Evolutionary conservation across 2,329 filamentous ascomycete genomes (phyloP).

Genomic region (Grosmannia penicillata): DNA sequence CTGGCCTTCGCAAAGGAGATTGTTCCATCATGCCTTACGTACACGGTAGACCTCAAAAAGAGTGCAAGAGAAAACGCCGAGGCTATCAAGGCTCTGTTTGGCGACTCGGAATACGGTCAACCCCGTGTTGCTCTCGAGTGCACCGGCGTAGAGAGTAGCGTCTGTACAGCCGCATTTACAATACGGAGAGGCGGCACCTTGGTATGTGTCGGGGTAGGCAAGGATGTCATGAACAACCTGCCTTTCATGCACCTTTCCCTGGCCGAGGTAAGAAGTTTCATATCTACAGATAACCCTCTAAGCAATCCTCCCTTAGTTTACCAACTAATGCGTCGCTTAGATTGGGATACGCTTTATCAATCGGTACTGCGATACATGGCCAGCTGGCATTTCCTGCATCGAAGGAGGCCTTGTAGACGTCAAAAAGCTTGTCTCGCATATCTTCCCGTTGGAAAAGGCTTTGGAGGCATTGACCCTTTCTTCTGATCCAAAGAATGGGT

Average conservation of each 20-base stretch:
- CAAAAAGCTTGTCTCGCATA: constrained; percentile 47
- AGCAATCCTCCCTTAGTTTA: background rate
- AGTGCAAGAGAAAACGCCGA: constrained; percentile 33
- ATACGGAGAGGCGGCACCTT: constrained; percentile 43
- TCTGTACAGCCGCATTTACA: constrained; percentile 41
- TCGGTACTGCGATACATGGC: constrained; percentile 56
- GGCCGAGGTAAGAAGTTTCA: constrained; percentile 31
- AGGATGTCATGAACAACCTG: constrained; percentile 46
- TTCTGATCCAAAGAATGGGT: constrained; percentile 34
- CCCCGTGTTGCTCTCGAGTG: constrained; percentile 49
- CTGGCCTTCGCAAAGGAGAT: constrained; percentile 43
- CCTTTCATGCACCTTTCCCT: constrained; percentile 53
- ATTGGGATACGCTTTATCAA: constrained; percentile 59
- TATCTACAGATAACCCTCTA: no score
- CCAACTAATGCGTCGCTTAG: constrained; percentile 16
- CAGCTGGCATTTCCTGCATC: constrained; percentile 45
- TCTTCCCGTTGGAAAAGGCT: constrained; percentile 45
- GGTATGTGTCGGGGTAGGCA: constrained; percentile 51
- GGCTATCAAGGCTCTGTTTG: constrained; percentile 39
- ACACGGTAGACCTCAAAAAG: constrained; percentile 31
- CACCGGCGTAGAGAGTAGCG: constrained; percentile 49
- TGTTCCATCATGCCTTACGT: constrained; percentile 37
- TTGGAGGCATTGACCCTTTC: constrained; percentile 40
- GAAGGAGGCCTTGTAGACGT: constrained; percentile 45
- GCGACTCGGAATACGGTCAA: constrained; percentile 34